Conservation (phyloP, 2,329 filamentous ascomycete species). For the Fusarium incarnatum region DNA sequence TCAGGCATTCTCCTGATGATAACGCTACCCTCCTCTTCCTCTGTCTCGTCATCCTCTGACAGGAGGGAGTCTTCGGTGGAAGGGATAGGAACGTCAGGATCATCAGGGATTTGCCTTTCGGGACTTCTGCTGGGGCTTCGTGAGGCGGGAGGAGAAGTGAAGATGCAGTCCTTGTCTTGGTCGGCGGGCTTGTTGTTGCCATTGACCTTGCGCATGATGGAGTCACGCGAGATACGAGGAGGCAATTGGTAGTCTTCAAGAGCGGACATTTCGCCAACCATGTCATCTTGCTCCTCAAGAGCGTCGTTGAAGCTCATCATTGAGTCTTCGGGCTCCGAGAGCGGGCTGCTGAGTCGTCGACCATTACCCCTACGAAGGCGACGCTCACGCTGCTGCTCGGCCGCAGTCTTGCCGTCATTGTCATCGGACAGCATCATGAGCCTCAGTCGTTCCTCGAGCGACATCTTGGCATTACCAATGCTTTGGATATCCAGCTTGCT, state of each 20-base stretch:
- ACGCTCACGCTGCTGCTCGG: conserved; percentile 75
- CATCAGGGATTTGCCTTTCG: conserved; percentile 69
- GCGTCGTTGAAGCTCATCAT: conserved; percentile 48
- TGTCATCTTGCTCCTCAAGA: conserved; percentile 69
- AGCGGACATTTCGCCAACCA: conserved; percentile 69
- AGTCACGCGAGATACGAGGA: conserved; percentile 89
- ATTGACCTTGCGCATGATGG: conserved; percentile 89
- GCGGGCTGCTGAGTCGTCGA: conserved; percentile 60
- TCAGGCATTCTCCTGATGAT: conserved; percentile 75
- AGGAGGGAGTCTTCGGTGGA: conserved; percentile 78
- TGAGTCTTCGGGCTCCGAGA: conserved; percentile 55
- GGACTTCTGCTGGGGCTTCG: conserved; percentile 58
- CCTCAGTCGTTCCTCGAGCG: conserved; percentile 85
- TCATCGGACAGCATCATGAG: conserved; percentile 89
- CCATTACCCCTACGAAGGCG: conserved; percentile 72
- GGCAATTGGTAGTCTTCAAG: conserved; percentile 74
- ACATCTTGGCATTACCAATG: conserved; percentile 80
- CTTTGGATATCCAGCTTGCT: conserved; percentile 83
- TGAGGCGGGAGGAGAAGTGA: conserved; percentile 71
- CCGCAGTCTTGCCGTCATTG: conserved; percentile 66
- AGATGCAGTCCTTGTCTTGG: conserved; percentile 71
- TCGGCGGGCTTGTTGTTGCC: conserved; percentile 68
- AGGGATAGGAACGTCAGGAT: conserved; percentile 91
- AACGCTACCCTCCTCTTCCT: conserved; percentile 64
- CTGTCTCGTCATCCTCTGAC: conserved; percentile 53